Percentiles rank a stretch among this genome's conserved stretches.
These are phyloP conservation scores for Candida mattraensis DNA, from an alignment of 805 yeast species.

Conservation along the genomic window DNA sequence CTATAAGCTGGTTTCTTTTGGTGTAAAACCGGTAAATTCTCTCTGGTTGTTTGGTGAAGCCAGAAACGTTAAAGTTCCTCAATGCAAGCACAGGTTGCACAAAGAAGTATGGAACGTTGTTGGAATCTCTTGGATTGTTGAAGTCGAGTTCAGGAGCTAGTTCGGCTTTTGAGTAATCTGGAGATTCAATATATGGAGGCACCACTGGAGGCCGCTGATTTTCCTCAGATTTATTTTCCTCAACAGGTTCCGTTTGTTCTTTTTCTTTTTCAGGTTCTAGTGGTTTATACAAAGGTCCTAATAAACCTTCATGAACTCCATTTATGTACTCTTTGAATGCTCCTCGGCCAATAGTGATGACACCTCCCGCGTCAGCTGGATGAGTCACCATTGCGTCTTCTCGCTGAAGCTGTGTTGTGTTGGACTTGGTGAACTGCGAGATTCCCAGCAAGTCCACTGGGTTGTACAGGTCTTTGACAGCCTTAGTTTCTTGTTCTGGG, in stretches of 20 bases:
- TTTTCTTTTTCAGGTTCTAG: conserved; percentile 5
- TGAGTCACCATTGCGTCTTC: conserved; percentile 49
- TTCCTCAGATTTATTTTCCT: conserved; percentile 10
- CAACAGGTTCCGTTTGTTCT: conserved; percentile 7
- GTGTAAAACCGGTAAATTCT: conserved; percentile 79
- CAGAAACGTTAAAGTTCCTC: conserved; percentile 75
- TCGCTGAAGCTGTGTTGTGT: conserved; percentile 21
- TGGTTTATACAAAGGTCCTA: conserved; percentile 76
- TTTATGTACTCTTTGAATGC: conserved; percentile 88
- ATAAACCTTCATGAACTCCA: conserved; percentile 91
- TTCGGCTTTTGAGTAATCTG: conserved; percentile 51
- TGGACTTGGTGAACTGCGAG: conserved; percentile 31
- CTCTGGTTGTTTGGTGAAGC: conserved; percentile 73
- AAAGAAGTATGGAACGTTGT: conserved; percentile 57
- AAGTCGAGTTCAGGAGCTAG: conserved; percentile 63
- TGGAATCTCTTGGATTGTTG: conserved; percentile 29
- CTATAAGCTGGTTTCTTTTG: conserved; percentile 50
- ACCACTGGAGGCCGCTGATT: conserved; percentile 48
- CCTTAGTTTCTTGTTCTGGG: conserved; percentile 27
- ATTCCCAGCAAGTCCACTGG: conserved; percentile 58
- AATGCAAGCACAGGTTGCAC: conserved; percentile 78
- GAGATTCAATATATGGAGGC: conserved; percentile 61
- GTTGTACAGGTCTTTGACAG: conserved; percentile 38
- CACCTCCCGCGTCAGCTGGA: conserved; percentile 69
- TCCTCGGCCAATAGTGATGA: conserved; percentile 91